Conservation (phyloP, 331 rosid species). For the Cydonia oblonga region DNA sequence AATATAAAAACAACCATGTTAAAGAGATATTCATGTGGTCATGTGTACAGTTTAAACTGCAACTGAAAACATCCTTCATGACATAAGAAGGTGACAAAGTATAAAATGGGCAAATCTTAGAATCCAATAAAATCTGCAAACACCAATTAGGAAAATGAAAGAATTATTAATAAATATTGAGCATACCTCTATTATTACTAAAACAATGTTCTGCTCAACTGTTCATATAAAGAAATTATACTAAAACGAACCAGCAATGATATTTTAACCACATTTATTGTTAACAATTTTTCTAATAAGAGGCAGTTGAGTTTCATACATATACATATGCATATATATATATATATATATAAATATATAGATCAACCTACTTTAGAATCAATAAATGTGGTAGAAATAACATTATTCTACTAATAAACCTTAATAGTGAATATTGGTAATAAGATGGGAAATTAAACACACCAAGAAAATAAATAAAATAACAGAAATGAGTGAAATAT, state of each 20-base stretch:
- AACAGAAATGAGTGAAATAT: neutral
- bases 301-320: neutral
- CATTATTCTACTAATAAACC: neutral
- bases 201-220: neutral
- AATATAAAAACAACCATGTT: neutral
- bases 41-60: neutral
- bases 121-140: neutral
- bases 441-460: neutral
- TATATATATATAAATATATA: no score
- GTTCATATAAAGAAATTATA: neutral
- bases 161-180: neutral
- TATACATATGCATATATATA: no score
- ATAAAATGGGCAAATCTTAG: neutral
- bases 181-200: neutral
- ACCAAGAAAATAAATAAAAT: neutral
- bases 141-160: neutral
- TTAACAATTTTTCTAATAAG: neutral
- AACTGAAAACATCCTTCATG: neutral
- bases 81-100: neutral
- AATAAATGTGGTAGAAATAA: neutral
- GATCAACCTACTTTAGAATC: neutral
- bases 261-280: neutral
- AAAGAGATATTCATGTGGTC: neutral
- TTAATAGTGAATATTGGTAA: neutral
- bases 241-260: neutral